A percentile compares a stretch with the other conserved stretches of the same genome.
These are phyloP conservation scores for Gelatoporia subvermispora DNA, from an alignment of 768 basidiomycete species.

Conservation along the genomic window DNA sequence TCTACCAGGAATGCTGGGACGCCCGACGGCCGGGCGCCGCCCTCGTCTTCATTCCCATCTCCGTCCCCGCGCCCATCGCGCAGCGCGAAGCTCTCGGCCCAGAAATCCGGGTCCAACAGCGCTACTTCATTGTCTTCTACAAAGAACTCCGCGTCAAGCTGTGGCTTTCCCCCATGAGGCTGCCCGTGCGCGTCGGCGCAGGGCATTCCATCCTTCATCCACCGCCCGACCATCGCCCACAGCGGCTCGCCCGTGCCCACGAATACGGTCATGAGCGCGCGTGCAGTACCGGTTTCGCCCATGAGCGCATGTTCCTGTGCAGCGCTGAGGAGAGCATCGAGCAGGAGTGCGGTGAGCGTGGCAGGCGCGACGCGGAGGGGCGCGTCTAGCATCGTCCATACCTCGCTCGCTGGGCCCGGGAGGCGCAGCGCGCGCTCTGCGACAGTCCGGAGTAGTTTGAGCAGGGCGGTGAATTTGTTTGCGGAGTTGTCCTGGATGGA, in stretches of 20 bases:
- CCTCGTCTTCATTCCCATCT: too few relatives aligned
- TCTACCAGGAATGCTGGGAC: conserved; percentile 58
- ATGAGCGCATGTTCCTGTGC: conserved; percentile 57
- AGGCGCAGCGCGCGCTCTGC: conserved; percentile 21
- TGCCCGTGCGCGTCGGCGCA: conserved; percentile 17
- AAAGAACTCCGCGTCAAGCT: conserved; percentile 76
- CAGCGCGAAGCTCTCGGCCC: conserved; percentile 67
- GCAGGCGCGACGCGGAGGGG: conserved; percentile 43
- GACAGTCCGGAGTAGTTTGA: conserved; percentile 40
- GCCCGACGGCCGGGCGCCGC: conserved; percentile 17
- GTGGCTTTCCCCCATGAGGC: neutral
- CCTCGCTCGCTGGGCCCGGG: conserved; percentile 22
- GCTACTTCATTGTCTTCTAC: conserved; percentile 63
- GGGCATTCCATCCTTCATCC: conserved; percentile 74
- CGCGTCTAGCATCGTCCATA: conserved; percentile 38
- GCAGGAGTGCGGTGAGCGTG: conserved; percentile 47
- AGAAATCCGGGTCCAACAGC: conserved; percentile 66
- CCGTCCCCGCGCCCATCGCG: conserved; percentile 33
- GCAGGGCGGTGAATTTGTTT: conserved; percentile 51
- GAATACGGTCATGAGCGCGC: conserved; percentile 60
- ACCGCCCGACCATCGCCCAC: conserved; percentile 68
- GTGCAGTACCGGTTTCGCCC: conserved; percentile 49
- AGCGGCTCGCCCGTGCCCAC: conserved; percentile 59
- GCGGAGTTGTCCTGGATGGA: conserved; percentile 52
- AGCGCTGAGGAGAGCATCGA: conserved; percentile 57